Percentiles rank a stretch among this genome's conserved stretches.
These are phyloP conservation scores for Sporothrix euskadiensis DNA, from an alignment of 2,329 filamentous ascomycete genomes.

Conservation along the genomic window DNA sequence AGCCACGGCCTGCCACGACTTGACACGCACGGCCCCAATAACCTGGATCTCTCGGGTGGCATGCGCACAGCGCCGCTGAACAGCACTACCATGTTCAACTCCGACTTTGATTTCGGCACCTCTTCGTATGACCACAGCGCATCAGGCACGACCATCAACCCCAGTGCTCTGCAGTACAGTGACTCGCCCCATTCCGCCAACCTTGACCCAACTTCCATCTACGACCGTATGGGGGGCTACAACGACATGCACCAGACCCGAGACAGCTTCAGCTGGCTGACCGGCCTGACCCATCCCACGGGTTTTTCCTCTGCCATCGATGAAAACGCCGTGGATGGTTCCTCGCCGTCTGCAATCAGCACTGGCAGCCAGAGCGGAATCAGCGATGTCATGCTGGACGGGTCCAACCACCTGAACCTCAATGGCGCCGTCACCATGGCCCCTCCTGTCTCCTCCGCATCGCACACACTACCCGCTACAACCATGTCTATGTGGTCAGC, in stretches of 20 bases:
- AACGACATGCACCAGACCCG: slow-evolving; percentile 44
- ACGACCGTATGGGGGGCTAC: slow-evolving; percentile 45
- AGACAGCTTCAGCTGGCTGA: slow-evolving; percentile 80
- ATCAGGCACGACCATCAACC: slow-evolving; percentile 66
- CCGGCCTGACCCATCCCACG: slow-evolving; percentile 77
- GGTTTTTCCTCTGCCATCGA: slow-evolving; percentile 60
- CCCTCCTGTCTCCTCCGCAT: slow-evolving; percentile 48
- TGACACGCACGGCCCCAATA: slow-evolving; percentile 71
- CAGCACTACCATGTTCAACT: slow-evolving; percentile 55
- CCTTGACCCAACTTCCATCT: slow-evolving; percentile 50
- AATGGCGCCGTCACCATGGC: slow-evolving; percentile 45
- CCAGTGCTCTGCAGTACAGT: slow-evolving; percentile 74
- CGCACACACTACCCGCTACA: slow-evolving; percentile 2
- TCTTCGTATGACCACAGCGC: slow-evolving; percentile 67
- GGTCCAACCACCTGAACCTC: slow-evolving; percentile 58
- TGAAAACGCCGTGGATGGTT: slow-evolving; percentile 84
- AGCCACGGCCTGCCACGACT: slow-evolving; percentile 75
- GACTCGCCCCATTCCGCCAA: slow-evolving; percentile 70
- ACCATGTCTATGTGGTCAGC: slow-evolving; percentile 64
- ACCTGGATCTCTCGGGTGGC: slow-evolving; percentile 64
- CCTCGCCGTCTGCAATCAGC: slow-evolving; percentile 93
- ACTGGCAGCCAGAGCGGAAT: slow-evolving; percentile 89
- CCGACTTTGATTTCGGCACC: slow-evolving; percentile 69
- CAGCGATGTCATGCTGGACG: slow-evolving; percentile 89
- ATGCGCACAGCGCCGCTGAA: slow-evolving; percentile 75